Evolutionary conservation across 768 basidiomycete species (phyloP).

Genomic region (Suillus decipiens): DNA sequence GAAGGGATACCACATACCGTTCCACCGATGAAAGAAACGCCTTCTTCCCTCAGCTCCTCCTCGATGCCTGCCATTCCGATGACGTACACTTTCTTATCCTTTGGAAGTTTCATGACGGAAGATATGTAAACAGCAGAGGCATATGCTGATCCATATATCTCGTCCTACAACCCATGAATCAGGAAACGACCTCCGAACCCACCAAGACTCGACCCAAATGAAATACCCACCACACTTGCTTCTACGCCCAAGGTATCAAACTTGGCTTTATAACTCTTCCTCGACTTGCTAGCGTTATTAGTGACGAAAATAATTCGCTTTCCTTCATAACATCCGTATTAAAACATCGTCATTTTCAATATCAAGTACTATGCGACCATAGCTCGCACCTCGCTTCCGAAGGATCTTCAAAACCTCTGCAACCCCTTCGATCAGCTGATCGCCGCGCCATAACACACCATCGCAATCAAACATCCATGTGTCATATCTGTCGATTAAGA

Average conservation of each 20-base stretch:
- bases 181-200: background rate
- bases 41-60: constrained; percentile 90
- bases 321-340: constrained; percentile 41
- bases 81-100: constrained; percentile 93
- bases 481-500: constrained; percentile 68
- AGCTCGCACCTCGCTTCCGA: constrained; percentile 53
- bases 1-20: constrained; percentile 54
- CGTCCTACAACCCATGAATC: constrained; percentile 58
- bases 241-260: constrained; percentile 90
- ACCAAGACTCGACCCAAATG: background rate
- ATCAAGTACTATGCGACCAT: background rate
- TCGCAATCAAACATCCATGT: constrained; percentile 98
- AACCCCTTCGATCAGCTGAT: constrained; percentile 75
- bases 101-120: constrained; percentile 84
- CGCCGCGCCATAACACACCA: constrained; percentile 91
- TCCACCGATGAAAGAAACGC: constrained; percentile 78
- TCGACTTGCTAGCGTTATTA: constrained; percentile 95
- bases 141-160: constrained; percentile 95
- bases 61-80: constrained; percentile 91
- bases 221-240: constrained; percentile 70
- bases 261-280: constrained; percentile 83
- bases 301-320: constrained; percentile 91
- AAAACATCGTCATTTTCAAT: background rate
- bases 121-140: constrained; percentile 84
- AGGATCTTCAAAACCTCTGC: constrained; percentile 72